These are phyloP conservation scores for Galeopsis tetrahit DNA, from an alignment of 257 asterid species.

Conservation along the genomic window DNA sequence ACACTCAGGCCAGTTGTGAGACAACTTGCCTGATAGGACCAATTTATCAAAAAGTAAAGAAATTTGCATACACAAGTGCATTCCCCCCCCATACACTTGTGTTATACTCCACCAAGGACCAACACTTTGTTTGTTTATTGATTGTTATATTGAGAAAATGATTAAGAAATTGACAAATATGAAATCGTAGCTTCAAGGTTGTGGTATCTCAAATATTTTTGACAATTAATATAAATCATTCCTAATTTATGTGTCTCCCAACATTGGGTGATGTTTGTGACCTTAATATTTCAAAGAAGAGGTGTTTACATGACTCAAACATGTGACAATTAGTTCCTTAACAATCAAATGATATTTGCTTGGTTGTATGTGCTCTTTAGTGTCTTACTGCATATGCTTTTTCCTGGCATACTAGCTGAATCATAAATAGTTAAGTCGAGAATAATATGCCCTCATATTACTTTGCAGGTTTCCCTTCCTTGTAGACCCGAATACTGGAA, in stretches of 20 bases:
- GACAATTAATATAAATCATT: background rate
- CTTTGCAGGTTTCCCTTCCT: slow-evolving; percentile 79
- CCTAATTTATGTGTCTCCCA: slow-evolving; percentile 2
- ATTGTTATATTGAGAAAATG: background rate
- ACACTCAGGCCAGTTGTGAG: no score
- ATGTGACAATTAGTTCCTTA: background rate
- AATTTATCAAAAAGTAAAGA: no score
- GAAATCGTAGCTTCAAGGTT: background rate
- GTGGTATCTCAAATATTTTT: background rate
- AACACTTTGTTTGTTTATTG: no score
- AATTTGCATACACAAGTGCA: no score
- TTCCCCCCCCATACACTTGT: no score
- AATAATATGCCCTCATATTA: slow-evolving; percentile 6
- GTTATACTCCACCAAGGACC: no score
- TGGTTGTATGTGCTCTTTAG: background rate
- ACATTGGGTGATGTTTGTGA: background rate
- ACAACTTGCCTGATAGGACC: no score
- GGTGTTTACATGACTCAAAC: slow-evolving; percentile 9
- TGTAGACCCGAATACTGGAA: slow-evolving; percentile 70
- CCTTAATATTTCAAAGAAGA: background rate
- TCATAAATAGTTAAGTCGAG: background rate
- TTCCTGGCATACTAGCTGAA: background rate
- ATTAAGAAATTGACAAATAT: background rate
- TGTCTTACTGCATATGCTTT: slow-evolving; percentile 8
- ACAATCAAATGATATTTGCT: background rate